phyloP scores from a whole-genome alignment of 495 filamentous ascomycete genomes.

The Talaromyces thailandensis region DNA sequence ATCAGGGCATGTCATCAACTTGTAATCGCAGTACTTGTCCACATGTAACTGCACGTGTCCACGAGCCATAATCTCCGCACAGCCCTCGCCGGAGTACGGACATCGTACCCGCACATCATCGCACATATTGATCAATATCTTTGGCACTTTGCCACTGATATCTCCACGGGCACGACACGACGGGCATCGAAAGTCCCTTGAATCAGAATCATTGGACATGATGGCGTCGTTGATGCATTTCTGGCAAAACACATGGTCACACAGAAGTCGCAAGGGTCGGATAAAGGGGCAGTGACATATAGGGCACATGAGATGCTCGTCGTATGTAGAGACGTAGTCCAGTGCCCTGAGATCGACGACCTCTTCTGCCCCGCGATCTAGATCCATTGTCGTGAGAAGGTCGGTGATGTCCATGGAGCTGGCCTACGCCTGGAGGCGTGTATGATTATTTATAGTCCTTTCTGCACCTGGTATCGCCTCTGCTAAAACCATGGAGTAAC shows the following conservation, averaged over 20 bases:
- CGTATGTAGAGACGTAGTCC: slow-evolving; percentile 59
- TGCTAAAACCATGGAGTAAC: not conserved
- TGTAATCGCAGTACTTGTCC: slow-evolving; percentile 63
- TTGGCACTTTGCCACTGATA: slow-evolving; percentile 35
- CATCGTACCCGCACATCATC: slow-evolving; percentile 70
- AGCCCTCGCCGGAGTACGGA: slow-evolving; percentile 54
- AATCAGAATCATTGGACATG: slow-evolving; percentile 28
- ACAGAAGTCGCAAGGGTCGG: slow-evolving; percentile 60
- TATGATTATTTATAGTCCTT: not conserved
- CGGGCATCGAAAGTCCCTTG: slow-evolving; percentile 36
- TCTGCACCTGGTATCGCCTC: not conserved
- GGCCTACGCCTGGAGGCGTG: slow-evolving; percentile 6
- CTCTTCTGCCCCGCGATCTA: slow-evolving; percentile 18
- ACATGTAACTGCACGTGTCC: slow-evolving; percentile 66
- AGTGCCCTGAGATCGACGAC: slow-evolving; percentile 58
- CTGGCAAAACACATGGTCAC: slow-evolving; percentile 70
- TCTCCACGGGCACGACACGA: slow-evolving; percentile 33
- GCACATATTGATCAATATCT: slow-evolving; percentile 55
- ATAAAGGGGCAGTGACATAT: slow-evolving; percentile 74
- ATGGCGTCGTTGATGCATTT: slow-evolving; percentile 58
- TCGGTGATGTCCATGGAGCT: slow-evolving; percentile 7
- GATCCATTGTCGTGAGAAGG: slow-evolving; percentile 15
- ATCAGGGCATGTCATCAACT: slow-evolving; percentile 53
- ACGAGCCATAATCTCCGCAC: slow-evolving; percentile 50
- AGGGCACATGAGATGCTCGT: slow-evolving; percentile 73